phyloP scores from a whole-genome alignment of 352 stramenopile genomes.

The Globisporangium abappressorium region DNA sequence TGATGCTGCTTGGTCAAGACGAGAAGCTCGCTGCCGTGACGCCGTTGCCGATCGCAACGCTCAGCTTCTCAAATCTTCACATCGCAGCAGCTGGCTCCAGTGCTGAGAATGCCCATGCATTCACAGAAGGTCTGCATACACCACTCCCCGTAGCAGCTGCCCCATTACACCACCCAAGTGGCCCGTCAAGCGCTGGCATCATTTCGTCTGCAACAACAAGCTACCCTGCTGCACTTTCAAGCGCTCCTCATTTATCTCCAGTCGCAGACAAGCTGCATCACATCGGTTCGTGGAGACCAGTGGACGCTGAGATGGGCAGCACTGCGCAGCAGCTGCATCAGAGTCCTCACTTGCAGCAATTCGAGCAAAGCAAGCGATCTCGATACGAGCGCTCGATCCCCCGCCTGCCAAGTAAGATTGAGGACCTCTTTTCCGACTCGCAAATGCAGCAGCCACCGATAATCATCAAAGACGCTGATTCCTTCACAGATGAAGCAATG shows the following conservation, averaged over 20 bases:
- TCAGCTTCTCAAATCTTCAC: background rate
- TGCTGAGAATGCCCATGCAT: background rate
- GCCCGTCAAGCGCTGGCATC: background rate
- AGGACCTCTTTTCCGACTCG: constrained; percentile 2
- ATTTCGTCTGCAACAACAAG: background rate
- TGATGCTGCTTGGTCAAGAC: constrained; percentile 14
- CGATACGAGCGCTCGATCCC: background rate
- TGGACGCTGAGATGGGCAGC: background rate
- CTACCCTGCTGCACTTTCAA: background rate
- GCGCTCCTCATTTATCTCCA: constrained; percentile 11
- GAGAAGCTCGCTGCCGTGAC: background rate
- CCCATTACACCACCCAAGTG: background rate
- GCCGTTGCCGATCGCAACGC: background rate
- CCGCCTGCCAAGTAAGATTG: background rate
- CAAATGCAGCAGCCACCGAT: background rate
- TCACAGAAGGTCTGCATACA: constrained; percentile 1
- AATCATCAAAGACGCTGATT: background rate
- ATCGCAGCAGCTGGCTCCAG: background rate
- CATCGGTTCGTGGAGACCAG: background rate
- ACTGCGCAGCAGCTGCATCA: background rate
- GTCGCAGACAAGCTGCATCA: constrained; percentile 12
- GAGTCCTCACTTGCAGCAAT: background rate
- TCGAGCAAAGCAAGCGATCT: constrained; percentile 6
- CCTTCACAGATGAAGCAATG: background rate
- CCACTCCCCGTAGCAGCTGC: background rate